Base-by-base conservation (phyloP, 768 basidiomycete genomes). In the Mycena belliarum region DNA sequence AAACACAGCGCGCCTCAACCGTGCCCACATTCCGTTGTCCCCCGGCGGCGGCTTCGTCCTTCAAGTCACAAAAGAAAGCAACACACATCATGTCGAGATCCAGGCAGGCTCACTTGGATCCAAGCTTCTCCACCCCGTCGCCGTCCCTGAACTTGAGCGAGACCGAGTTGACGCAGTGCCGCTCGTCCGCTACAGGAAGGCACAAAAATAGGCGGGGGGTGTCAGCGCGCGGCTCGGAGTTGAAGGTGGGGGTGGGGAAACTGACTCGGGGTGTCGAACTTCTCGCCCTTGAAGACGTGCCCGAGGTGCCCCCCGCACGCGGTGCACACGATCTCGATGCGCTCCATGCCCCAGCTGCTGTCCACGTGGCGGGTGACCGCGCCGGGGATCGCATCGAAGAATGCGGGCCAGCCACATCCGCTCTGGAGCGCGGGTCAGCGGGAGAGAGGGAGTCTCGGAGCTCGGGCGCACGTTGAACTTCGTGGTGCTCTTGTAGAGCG, bases 401-500 rank as follows among this genome's bases (percentile, higher is more conserved):
- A 98, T 1, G 95, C 93, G n/a, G 95, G 95, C 95, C 95, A 98
- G 23, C 95, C 95, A 66, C 93, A 96, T 9, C 93, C 93, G 57
- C 91, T 94, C 81, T 81, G 51, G 18, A 44, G 18, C 18, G 3
- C 16, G 18, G 18, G 16, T 38, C 37, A 38, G 37, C 11, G 18
- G 18, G 37, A n/a, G n/a, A n/a, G n/a, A n/a, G n/a, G n/a, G n/a
- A n/a, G 37, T n/a, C 35, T 4, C 15, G 11, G 35, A 35, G 37
- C 37, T 4, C 6, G 10, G 49, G 68, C 76, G 28, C 38, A 82
- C 81, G 65, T 89, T 81, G 73, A 96, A 97, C 74, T 97, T 97
- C 63, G 93, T 94, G 25, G 78, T 79, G 66, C 89, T 91, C 78
- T 87, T 91, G 78, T 96, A 97, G 47, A 97, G 74, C 1, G 93